Evolutionary conservation across 371 early-diverging fungal genomes (phyloP).

Genomic region (Batkoa obscura): DNA sequence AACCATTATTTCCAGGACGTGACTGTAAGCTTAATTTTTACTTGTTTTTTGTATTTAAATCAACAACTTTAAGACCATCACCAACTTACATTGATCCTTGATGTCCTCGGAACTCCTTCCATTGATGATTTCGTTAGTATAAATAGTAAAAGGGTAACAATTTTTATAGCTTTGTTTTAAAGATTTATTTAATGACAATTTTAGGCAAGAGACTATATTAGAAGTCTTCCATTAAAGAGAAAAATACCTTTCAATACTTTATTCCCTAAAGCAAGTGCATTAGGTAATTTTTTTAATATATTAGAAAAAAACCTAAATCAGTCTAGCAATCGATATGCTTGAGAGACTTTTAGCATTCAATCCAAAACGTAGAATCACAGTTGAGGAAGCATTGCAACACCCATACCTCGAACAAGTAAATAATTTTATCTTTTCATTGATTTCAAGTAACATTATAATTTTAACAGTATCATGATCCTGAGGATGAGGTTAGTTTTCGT

Average conservation of each 20-base stretch:
- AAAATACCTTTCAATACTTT: constrained; percentile 64
- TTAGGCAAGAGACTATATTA: constrained; percentile 79
- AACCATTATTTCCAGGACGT: constrained; percentile 75
- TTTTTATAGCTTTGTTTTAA: neutral
- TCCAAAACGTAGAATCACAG: constrained; percentile 82
- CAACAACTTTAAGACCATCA: constrained; percentile 41
- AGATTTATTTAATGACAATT: neutral
- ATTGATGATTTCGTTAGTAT: constrained; percentile 72
- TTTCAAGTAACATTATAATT: neutral
- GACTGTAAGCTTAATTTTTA: constrained; percentile 50
- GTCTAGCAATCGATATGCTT: constrained; percentile 65
- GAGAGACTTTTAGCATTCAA: constrained; percentile 85
- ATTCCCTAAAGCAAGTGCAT: constrained; percentile 67
- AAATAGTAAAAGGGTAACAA: constrained; percentile 41
- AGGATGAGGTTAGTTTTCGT: constrained; percentile 32
- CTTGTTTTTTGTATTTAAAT: neutral
- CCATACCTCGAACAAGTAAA: constrained; percentile 62
- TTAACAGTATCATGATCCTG: constrained; percentile 56
- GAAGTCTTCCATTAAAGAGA: constrained; percentile 71
- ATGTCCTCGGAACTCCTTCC: constrained; percentile 94
- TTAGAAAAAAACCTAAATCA: neutral
- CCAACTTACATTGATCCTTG: constrained; percentile 93
- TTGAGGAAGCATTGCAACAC: constrained; percentile 79
- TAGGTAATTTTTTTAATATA: constrained; percentile 13
- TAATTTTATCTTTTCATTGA: constrained; percentile 3